Base-by-base conservation (phyloP, 805 yeast species). In the Ogataea kodamae region DNA sequence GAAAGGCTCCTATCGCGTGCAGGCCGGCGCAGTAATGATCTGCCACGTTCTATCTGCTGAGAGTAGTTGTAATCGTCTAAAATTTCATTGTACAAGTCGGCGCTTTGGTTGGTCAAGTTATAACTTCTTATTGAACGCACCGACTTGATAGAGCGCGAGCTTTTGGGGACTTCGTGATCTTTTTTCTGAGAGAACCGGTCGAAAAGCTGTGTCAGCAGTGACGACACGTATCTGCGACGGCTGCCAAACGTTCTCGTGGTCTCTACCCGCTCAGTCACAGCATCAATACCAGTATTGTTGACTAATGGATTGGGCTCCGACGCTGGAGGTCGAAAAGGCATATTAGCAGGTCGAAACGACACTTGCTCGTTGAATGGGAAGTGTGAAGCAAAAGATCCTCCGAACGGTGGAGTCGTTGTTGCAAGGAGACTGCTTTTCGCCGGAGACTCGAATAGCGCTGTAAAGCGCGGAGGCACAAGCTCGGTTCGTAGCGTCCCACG, bases 1-100 rank as follows among this genome's bases (percentile, higher is more conserved):
- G 44, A 43, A 10, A 17, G 23, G 34, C 42, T 39, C n/a, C 44
- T 22, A 18, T 34, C 38, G 13, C 34, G 16, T 6, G 43, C 44
- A 1, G 42, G 33, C 20, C 25, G 28, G 18, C 40, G 33, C 18
- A 18, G 14, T 13, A 37, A 14, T 11, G 45, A 30, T 16, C 45
- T 20, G 7, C 45, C 46, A 7, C 46, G 38, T 18, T 42, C 46
- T 6, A 9, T 24, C 10, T 9, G 14, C 13, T 28, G 16, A 6
- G 45, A 22, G 25, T 45, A 42, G 28, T 39, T 42, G 27, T 45
- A 45, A 22, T 41, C 46, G 37, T 45, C 49, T 18, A 45, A 39
- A 13, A 45, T 45, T 26, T 45, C 49, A 20, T 35, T 29, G 30
- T 45, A 45, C 9, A 45, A 33, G 36, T 45, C 49, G 2, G 46